Conservation (phyloP, 345 rosid genomes). For the Brassica napus region Da-Ae NC_063452.1:2396501-2397000, state of each 20-base stretch:
- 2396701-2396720: background rate
- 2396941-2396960: background rate
- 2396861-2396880: no score
- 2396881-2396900: no score
- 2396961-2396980: background rate
- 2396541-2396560: no score
- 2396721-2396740: background rate
- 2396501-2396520: background rate
- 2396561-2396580: background rate
- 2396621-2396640: background rate
- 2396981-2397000: background rate
- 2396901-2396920: background rate
- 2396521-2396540: conserved; percentile 18
- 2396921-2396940: background rate
- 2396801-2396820: background rate
- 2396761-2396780: background rate
- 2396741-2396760: background rate
- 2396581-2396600: background rate
- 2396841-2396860: background rate
- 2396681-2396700: background rate
- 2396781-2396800: background rate
- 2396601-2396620: background rate
- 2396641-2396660: background rate
- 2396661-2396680: background rate
- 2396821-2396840: background rate